Percentiles rank a stretch among this genome's conserved stretches.
Conservation (phyloP, 164 flowering plant species). For the Macadamia tetraphylla region DNA sequence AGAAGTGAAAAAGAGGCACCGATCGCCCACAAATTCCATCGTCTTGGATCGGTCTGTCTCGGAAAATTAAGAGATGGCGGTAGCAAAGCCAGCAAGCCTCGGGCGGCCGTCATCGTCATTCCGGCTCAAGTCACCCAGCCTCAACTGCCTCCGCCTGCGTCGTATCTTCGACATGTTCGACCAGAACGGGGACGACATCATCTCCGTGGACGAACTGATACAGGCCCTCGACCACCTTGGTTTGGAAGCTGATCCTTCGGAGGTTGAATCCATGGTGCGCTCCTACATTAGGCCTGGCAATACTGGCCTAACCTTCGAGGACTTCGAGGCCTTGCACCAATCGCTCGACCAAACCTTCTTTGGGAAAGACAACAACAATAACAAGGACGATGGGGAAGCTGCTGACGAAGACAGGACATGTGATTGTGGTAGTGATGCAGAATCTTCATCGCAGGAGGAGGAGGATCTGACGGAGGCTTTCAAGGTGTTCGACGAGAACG, state of each 20-base stretch:
- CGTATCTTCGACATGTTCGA: constrained; percentile 86
- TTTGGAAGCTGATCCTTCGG: constrained; percentile 44
- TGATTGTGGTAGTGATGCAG: not conserved
- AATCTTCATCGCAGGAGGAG: constrained; percentile 29
- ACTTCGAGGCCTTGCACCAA: constrained; percentile 47
- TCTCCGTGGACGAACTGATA: constrained; percentile 52
- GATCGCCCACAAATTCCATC: no score
- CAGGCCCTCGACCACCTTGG: constrained; percentile 64
- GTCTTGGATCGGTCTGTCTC: no score
- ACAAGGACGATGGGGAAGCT: not conserved
- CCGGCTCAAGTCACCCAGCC: constrained; percentile 62
- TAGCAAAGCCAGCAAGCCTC: constrained; percentile 1
- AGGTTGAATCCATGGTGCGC: constrained; percentile 38
- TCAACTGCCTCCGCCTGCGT: constrained; percentile 72
- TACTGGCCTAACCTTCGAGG: constrained; percentile 49
- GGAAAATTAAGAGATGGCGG: not conserved
- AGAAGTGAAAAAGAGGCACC: no score
- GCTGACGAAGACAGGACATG: no score
- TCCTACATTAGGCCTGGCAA: constrained; percentile 42
- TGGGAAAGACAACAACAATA: constrained; percentile 10
- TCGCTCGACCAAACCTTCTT: constrained; percentile 37
- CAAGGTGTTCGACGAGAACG: constrained; percentile 86
- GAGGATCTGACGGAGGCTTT: constrained; percentile 72
- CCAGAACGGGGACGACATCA: constrained; percentile 53
- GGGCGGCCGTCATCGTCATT: constrained; percentile 39